Conservation (phyloP, 2,329 filamentous ascomycete species). For the Penicillium sp. region DNA sequence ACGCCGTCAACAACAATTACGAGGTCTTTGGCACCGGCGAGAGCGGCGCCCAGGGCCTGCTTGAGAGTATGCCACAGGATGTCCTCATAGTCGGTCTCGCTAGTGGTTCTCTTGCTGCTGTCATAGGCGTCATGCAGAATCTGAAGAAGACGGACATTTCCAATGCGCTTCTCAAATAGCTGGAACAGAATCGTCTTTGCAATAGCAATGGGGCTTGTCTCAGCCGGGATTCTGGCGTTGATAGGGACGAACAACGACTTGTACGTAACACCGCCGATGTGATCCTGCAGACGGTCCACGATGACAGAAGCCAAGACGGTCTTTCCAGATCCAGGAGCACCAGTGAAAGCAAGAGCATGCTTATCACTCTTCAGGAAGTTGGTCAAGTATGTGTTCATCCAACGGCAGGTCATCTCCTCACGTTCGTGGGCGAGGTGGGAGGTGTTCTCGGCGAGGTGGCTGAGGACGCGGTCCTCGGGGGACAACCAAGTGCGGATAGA, state of each 20-base stretch:
- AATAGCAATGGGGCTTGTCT: slow-evolving; percentile 33
- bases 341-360: slow-evolving; percentile 48
- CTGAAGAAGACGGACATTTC: slow-evolving; percentile 41
- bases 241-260: slow-evolving; percentile 41
- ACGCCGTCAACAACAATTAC: slow-evolving; percentile 43
- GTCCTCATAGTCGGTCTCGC: slow-evolving; percentile 35
- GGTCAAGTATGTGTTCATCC: slow-evolving; percentile 53
- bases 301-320: slow-evolving; percentile 42
- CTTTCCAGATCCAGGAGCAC: slow-evolving; percentile 42
- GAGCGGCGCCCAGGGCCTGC: slow-evolving; percentile 28
- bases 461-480: slow-evolving; percentile 50
- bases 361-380: slow-evolving; percentile 51
- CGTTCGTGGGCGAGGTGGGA: slow-evolving; percentile 44
- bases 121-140: slow-evolving; percentile 36
- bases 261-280: slow-evolving; percentile 37
- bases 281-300: slow-evolving; percentile 41
- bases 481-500: slow-evolving; percentile 43
- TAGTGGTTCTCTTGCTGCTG: slow-evolving; percentile 22
- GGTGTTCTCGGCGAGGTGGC: slow-evolving; percentile 46
- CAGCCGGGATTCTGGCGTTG: slow-evolving; percentile 34
- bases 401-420: slow-evolving; percentile 56
- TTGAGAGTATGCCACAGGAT: slow-evolving; percentile 39
- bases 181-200: slow-evolving; percentile 40
- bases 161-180: slow-evolving; percentile 41
- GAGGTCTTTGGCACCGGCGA: slow-evolving; percentile 35